phyloP scores from a whole-genome alignment of 2,329 filamentous ascomycete genomes.

The Fusarium subtropicale region DNA sequence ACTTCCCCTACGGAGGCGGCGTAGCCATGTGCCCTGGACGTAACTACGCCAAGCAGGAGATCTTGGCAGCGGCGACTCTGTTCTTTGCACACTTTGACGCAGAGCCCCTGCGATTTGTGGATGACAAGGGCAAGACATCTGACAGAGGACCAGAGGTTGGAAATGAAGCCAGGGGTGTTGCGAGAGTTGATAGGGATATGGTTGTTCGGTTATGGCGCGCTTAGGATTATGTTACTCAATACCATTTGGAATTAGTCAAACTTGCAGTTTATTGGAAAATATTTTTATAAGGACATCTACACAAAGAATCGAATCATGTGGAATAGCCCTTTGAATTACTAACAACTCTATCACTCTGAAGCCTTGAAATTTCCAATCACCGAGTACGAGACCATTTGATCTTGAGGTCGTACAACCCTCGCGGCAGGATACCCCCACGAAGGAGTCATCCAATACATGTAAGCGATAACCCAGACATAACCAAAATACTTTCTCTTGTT shows the following conservation, averaged over 20 bases:
- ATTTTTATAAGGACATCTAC: not conserved
- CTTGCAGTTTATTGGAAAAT: not conserved
- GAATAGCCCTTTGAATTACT: not conserved
- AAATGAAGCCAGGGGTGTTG: slow-evolving; percentile 41
- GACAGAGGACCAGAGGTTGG: slow-evolving; percentile 41
- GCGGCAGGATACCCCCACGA: slow-evolving; percentile 39
- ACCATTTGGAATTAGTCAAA: not conserved
- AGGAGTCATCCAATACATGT: slow-evolving; percentile 41
- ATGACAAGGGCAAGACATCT: slow-evolving; percentile 21
- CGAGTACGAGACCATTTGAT: slow-evolving; percentile 24
- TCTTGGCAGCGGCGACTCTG: slow-evolving; percentile 38
- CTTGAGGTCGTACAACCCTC: slow-evolving; percentile 22
- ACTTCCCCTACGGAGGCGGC: slow-evolving; percentile 45
- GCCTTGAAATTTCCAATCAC: not conserved
- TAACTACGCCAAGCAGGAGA: slow-evolving; percentile 47
- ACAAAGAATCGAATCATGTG: not conserved
- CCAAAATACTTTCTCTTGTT: slow-evolving; percentile 13
- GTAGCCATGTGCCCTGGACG: slow-evolving; percentile 45
- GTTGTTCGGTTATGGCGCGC: slow-evolving; percentile 31
- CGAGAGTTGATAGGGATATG: slow-evolving; percentile 40
- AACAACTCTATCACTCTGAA: not conserved
- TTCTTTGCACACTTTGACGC: slow-evolving; percentile 39
- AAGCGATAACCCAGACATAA: slow-evolving; percentile 30
- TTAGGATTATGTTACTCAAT: slow-evolving; percentile 4
- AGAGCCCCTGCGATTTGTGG: slow-evolving; percentile 30